Evolutionary conservation across 148 eudicot species (phyloP).

Genomic region (Silene conica): DNA sequence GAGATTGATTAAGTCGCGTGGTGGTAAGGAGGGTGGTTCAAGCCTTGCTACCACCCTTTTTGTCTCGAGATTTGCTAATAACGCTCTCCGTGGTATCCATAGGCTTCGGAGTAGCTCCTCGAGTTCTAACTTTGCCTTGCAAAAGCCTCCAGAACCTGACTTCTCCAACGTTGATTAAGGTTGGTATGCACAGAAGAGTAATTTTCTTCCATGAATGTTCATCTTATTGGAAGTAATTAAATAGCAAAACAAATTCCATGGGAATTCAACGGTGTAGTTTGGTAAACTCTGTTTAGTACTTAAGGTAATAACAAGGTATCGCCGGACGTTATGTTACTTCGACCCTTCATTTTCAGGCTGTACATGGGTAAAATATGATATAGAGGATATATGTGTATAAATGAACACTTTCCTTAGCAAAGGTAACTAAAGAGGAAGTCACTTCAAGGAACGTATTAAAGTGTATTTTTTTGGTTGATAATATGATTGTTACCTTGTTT

Average conservation of each 20-base stretch:
- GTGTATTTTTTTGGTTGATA: too few relatives aligned
- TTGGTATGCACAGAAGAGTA: neutral
- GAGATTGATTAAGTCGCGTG: slow-evolving; percentile 18
- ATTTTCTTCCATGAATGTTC: neutral
- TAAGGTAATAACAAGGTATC: too few relatives aligned
- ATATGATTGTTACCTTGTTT: too few relatives aligned
- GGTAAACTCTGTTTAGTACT: too few relatives aligned
- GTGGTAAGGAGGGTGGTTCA: slow-evolving; percentile 37
- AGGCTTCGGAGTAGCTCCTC: slow-evolving; percentile 48
- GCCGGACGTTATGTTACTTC: too few relatives aligned
- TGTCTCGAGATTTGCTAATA: slow-evolving; percentile 73
- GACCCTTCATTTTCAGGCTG: too few relatives aligned
- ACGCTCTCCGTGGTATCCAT: slow-evolving; percentile 81
- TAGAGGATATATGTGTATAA: too few relatives aligned
- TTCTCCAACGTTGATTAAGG: slow-evolving; percentile 40
- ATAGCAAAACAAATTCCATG: neutral
- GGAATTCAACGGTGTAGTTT: neutral
- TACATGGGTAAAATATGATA: too few relatives aligned
- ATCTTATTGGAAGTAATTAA: neutral
- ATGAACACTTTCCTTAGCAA: too few relatives aligned
- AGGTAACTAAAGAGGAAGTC: too few relatives aligned
- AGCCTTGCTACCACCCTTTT: slow-evolving; percentile 67
- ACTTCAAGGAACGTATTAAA: too few relatives aligned
- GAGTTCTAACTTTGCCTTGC: slow-evolving; percentile 52
- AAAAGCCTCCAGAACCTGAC: slow-evolving; percentile 95